Percentiles rank a stretch among this genome's conserved stretches.
phyloP scores from a whole-genome alignment of 306 rosid species.

The Fragaria iinumae region DNA sequence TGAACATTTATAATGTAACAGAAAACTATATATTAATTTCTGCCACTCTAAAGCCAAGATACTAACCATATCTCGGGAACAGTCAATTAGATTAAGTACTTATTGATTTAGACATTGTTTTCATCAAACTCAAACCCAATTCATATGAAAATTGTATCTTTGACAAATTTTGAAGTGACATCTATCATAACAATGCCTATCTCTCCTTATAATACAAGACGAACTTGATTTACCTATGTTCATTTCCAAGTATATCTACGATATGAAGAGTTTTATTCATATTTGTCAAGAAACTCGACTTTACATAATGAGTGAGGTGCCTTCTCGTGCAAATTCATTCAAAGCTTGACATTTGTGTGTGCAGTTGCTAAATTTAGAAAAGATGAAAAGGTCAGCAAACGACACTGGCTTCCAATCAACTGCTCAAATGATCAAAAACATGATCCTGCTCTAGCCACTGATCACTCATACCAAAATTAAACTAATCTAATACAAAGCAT shows the following conservation, averaged over 20 bases:
- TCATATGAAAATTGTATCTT: not conserved
- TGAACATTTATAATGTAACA: not conserved
- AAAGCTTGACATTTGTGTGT: too few species aligned
- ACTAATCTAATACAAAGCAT: not conserved
- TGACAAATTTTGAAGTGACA: not conserved
- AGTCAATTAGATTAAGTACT: not conserved
- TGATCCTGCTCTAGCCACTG: not conserved
- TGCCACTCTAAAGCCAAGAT: not conserved
- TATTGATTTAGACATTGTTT: not conserved
- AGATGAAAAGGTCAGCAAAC: not conserved
- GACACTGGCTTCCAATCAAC: not conserved
- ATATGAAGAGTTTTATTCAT: too few species aligned
- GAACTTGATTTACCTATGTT: too few species aligned
- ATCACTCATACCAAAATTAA: not conserved
- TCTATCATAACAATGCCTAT: not conserved
- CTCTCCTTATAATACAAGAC: not conserved
- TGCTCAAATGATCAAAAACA: not conserved
- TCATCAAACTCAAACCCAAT: not conserved
- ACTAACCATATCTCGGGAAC: not conserved
- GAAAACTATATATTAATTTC: not conserved
- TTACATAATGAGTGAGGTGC: too few species aligned
- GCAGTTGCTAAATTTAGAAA: too few species aligned
- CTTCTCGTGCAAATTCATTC: too few species aligned
- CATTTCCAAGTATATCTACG: too few species aligned
- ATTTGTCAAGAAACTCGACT: too few species aligned